Percentiles rank a stretch among this genome's conserved stretches.
Evolutionary conservation across 2,329 filamentous ascomycete genomes (phyloP).

Genomic region (Fusarium lyarnte): DNA sequence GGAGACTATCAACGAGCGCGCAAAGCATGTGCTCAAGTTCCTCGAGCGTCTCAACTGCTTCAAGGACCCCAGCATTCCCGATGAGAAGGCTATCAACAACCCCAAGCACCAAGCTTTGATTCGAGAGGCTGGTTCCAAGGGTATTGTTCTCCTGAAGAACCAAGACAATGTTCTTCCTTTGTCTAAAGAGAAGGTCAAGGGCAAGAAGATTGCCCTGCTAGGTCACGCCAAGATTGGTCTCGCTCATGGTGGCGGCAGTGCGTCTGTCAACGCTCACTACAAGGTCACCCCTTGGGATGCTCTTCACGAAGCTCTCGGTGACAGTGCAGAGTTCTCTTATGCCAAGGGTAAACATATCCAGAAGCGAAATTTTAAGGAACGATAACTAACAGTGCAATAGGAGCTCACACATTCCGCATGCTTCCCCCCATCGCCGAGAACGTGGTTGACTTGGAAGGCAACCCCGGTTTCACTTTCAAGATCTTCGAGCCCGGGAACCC

Average conservation of each 20-base stretch:
- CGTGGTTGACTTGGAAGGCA: conserved; percentile 46
- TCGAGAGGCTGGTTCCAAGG: conserved; percentile 56
- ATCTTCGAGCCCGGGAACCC: conserved; percentile 43
- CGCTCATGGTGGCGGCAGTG: conserved; percentile 52
- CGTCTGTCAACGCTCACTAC: conserved; percentile 49
- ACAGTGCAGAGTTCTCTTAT: conserved; percentile 43
- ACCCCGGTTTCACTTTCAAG: conserved; percentile 46
- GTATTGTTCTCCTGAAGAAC: conserved; percentile 72
- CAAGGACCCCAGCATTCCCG: conserved; percentile 42
- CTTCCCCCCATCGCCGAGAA: conserved; percentile 41
- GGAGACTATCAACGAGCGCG: conserved; percentile 44
- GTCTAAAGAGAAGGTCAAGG: conserved; percentile 48
- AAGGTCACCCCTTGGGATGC: conserved; percentile 49
- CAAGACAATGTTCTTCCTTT: conserved; percentile 67
- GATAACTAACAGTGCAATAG: conserved; percentile 17
- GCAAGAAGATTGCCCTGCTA: conserved; percentile 48
- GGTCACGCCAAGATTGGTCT: conserved; percentile 49
- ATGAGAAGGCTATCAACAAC: conserved; percentile 44
- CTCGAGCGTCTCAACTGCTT: conserved; percentile 44
- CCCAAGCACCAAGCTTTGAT: conserved; percentile 47
- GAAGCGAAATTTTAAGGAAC: fast-evolving
- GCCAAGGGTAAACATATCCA: conserved; percentile 39
- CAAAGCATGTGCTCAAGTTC: conserved; percentile 44
- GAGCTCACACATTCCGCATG: conserved; percentile 42
- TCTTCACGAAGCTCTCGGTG: conserved; percentile 41